Base-by-base conservation (phyloP, 179 eudicot genomes). In the Silene noctiflora region DNA sequence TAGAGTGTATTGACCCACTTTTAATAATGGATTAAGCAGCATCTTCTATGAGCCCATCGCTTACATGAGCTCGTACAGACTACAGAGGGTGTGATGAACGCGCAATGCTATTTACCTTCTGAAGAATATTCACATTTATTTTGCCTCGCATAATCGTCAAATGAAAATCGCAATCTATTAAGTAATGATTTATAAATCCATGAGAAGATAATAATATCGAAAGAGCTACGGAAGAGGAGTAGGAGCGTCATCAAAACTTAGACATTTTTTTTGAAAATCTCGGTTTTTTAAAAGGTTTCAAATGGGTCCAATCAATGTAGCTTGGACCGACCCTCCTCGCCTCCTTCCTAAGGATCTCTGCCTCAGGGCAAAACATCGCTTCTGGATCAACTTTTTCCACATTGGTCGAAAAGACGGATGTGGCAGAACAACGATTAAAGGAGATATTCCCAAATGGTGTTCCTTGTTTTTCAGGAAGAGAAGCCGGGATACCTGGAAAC, bases 281-380 rank as follows among this genome's bases (percentile, higher is more conserved):
- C 27, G 27, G 1, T 25, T 25, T 25, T 25, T 25, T 25, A n/a
- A n/a, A 25, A 25, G 27, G 1, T 25, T 25, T 25, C 27, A 0
- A 25, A 25, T 25, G n/a, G 27, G 1, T 25, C 27, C 2, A 2
- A 25, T 81, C 16, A 81, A 81, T 16, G 84, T 74, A 35, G 71
- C 64, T 1, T 81, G 84, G 84, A 74, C 72, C 10, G 69, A 74
- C 5, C 73, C 76, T 0, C 81, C 79, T 3, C 78, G 42, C 74
- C 84, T 81, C 69, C 77, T 81, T 0, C 81, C 84, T n/a, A 25
- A 69, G 81, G 84, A 81, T 53, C 76, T 79, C 65, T 81, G 78
- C 75, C 69, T 17, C 16, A 62, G 76, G 59, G 77, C 84, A 14
- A 82, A 78, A 60, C 69, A 21, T 31, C 79, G 79, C 24, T 82